These are phyloP conservation scores for Metschnikowia peoriensis DNA, from an alignment of 805 yeast genomes.

Conservation along the genomic window DNA sequence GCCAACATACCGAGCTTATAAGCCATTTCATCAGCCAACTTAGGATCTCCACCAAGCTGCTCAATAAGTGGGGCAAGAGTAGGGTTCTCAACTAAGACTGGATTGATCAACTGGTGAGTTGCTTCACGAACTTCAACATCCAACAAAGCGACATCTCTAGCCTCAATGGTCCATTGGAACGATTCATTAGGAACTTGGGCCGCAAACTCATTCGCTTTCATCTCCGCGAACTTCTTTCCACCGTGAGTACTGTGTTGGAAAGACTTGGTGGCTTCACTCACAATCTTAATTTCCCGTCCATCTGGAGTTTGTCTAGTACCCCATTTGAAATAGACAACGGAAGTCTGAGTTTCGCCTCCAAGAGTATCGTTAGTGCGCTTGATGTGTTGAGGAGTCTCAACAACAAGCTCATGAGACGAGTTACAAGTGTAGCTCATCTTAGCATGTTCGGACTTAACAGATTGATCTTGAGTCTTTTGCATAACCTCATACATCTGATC, in stretches of 20 bases:
- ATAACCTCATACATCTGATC: conserved; percentile 9
- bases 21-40: conserved; percentile 6
- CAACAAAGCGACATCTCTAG: conserved; percentile 5
- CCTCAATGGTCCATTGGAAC: conserved; percentile 9
- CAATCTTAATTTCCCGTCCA: conserved; percentile 4
- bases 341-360: neutral
- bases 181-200: neutral
- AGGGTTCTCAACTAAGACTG: conserved; percentile 7
- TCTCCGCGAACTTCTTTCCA: too few relatives aligned
- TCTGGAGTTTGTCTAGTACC: neutral
- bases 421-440: conserved; percentile 4
- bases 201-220: neutral
- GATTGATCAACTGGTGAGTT: conserved; percentile 8
- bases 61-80: conserved; percentile 5
- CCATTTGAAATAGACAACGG: neutral
- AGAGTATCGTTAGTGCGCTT: neutral
- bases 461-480: neutral
- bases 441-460: neutral
- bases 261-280: neutral
- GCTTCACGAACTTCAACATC: conserved; percentile 1
- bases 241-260: neutral
- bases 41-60: conserved; percentile 1
- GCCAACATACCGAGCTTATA: conserved; percentile 5
- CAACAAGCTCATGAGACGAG: conserved; percentile 8
- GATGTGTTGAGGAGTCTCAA: conserved; percentile 1